phyloP scores from a whole-genome alignment of 1,284 basidiomycete genomes.

The Pseudozyma thailandica region DNA sequence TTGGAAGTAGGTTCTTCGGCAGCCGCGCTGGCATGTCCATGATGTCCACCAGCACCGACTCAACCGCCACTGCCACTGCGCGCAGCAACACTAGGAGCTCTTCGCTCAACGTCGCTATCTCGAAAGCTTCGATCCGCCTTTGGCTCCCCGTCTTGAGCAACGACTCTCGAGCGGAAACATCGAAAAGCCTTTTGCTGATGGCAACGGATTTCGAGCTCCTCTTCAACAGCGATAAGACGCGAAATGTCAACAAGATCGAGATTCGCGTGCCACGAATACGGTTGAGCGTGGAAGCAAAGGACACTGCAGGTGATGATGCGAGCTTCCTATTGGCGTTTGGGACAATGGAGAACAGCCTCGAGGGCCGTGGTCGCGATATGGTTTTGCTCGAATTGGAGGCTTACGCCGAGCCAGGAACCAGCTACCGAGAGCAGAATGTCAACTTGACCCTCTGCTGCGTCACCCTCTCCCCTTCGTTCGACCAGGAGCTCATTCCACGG shows the following conservation, averaged over 20 bases:
- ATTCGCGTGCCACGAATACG: conserved; percentile 30
- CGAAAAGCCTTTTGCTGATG: conserved; percentile 31
- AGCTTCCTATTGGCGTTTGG: conserved; percentile 24
- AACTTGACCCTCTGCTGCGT: conserved; percentile 76
- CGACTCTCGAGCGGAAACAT: background rate
- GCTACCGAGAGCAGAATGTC: conserved; percentile 80
- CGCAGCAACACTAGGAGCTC: conserved; percentile 21
- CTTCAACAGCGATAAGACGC: conserved; percentile 39
- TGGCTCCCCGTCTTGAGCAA: conserved; percentile 17
- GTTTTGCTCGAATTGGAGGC: conserved; percentile 79
- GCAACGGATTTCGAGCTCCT: conserved; percentile 27
- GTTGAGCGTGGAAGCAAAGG: conserved; percentile 20
- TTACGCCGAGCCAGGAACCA: conserved; percentile 75
- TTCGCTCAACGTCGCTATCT: conserved; percentile 27
- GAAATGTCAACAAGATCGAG: conserved; percentile 32
- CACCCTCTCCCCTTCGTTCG: conserved; percentile 75
- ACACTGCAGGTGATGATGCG: conserved; percentile 7
- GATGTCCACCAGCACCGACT: conserved; percentile 49
- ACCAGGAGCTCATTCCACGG: conserved; percentile 77
- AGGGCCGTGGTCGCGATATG: conserved; percentile 62
- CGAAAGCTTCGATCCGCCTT: conserved; percentile 32
- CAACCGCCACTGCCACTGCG: conserved; percentile 34
- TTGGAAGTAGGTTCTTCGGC: conserved; percentile 59
- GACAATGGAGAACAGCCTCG: conserved; percentile 32
- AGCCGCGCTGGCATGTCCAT: conserved; percentile 42